A percentile compares a stretch with the other conserved stretches of the same genome.
These are phyloP conservation scores for Aurantiochytrium sp. DNA, from an alignment of 108 stramenopile genomes.

Conservation along the genomic window DNA sequence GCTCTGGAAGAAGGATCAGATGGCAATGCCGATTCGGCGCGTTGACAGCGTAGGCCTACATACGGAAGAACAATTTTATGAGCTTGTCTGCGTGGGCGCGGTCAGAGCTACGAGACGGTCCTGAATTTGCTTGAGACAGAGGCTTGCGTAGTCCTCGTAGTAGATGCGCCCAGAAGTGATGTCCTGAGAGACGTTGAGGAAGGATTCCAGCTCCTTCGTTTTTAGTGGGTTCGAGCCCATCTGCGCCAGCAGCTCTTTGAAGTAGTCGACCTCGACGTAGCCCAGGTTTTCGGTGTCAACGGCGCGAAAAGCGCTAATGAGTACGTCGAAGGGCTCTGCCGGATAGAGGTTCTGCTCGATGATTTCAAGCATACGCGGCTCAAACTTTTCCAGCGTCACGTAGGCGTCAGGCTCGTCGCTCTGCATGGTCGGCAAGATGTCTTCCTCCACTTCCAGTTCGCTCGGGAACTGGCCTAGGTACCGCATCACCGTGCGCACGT, in stretches of 20 bases:
- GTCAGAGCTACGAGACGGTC: background rate
- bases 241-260: background rate
- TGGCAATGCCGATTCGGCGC: too few relatives aligned
- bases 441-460: background rate
- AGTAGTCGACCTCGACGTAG: background rate
- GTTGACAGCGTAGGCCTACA: too few relatives aligned
- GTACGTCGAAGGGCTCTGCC: background rate
- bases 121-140: background rate
- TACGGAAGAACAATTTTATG: too few relatives aligned
- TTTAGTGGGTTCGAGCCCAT: background rate
- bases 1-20: too few relatives aligned
- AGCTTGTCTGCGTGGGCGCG: too few relatives aligned
- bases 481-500: background rate
- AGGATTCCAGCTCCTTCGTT: background rate
- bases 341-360: background rate
- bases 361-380: conserved; percentile 13
- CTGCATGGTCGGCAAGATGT: conserved; percentile 10
- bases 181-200: background rate
- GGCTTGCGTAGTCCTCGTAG: background rate
- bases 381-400: conserved; percentile 13
- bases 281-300: background rate
- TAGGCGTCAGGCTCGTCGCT: conserved; percentile 30
- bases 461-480: background rate
- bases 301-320: background rate
- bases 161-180: background rate